Conservation (phyloP, 2,329 filamentous ascomycete genomes). For the Trichoderma atrobrunneum region DNA sequence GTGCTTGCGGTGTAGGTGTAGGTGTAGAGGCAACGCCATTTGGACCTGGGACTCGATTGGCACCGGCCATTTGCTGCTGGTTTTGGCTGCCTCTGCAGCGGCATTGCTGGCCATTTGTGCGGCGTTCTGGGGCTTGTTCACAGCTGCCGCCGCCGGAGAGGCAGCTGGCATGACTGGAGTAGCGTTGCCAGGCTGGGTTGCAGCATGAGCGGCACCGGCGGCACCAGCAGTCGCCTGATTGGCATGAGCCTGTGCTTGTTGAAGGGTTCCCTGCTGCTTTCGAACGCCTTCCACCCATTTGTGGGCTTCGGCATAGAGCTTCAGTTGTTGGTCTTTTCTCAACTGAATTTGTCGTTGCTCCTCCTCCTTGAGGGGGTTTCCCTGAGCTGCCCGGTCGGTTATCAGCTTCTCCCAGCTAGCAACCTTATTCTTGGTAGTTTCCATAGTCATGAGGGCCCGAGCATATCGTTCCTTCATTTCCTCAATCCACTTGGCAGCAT, state of each 20-base stretch:
- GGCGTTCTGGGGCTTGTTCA: constrained; percentile 30
- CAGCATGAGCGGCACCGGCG: neutral
- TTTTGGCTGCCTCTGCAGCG: constrained; percentile 48
- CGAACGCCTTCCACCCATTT: constrained; percentile 48
- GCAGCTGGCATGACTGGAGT: constrained; percentile 21
- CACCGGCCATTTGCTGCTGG: constrained; percentile 35
- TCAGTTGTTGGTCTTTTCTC: constrained; percentile 44
- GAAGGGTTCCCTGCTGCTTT: constrained; percentile 42
- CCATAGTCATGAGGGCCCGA: constrained; percentile 50
- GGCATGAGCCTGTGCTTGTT: constrained; percentile 29
- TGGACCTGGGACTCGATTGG: constrained; percentile 30
- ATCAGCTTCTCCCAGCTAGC: constrained; percentile 42
- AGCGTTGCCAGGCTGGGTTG: constrained; percentile 26
- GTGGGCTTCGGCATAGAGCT: constrained; percentile 46
- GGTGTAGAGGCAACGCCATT: constrained; percentile 28
- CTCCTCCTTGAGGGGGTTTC: constrained; percentile 45
- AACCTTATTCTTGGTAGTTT: constrained; percentile 42
- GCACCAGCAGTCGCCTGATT: constrained; percentile 27
- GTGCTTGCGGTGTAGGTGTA: constrained; percentile 28
- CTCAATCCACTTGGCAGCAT: constrained; percentile 49
- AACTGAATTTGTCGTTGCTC: constrained; percentile 46
- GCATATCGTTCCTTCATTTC: constrained; percentile 48
- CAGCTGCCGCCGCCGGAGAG: neutral
- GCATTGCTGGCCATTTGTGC: constrained; percentile 42
- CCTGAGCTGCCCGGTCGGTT: constrained; percentile 43